Evolutionary conservation across 352 stramenopile species (phyloP), one percentile per base, ranked within the genome.

Genomic region (Pythium aquatile): DNA sequence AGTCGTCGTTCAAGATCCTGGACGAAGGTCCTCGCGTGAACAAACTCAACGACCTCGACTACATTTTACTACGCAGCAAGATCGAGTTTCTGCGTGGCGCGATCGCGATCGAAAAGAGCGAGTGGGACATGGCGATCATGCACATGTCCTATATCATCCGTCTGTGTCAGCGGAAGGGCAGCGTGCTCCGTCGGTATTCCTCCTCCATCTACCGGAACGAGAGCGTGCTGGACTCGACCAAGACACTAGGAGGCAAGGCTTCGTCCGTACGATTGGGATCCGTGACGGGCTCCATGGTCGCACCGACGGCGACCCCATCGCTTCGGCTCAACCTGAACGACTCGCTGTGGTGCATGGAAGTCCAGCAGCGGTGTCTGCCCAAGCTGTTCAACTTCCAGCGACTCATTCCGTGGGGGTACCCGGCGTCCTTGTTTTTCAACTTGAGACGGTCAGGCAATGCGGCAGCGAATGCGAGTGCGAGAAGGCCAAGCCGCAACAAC

Each of bases 41-140:
- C 47, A 80, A 87, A 30, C 55, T 91, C 5, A 74, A 71, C 30
- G 79, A 93, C 8, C 61, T 88, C 11, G 81, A 90, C 26, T 76
- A 72, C 14, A 85, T 88, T 44, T 30, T 90, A 51, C 58, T 88
- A 35, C 73, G 79, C 44, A 82, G 79, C 55, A 84, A 86, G 28
- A 87, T 91, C 40, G 81, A 93, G 63, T 93, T 90, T 63, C 77
- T 93, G 57, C 78, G 73, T 17, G 83, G 83, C 0, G 74, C 81
- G 1, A 88, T 93, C 40, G 78, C 79, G 24, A 76, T 93, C 26
- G 75, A 90, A 69, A 87, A 78, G 72, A 87, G 80, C 58, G 81
- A 93, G 33, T 91, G 84, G 74, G 72, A 73, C 17, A 58, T 76
- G 14, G 83, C 83, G 0, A 79, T 87, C 46, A 77, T 74, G 49